Conservation (phyloP, 768 basidiomycete species). For the Mycena rosella region DNA sequence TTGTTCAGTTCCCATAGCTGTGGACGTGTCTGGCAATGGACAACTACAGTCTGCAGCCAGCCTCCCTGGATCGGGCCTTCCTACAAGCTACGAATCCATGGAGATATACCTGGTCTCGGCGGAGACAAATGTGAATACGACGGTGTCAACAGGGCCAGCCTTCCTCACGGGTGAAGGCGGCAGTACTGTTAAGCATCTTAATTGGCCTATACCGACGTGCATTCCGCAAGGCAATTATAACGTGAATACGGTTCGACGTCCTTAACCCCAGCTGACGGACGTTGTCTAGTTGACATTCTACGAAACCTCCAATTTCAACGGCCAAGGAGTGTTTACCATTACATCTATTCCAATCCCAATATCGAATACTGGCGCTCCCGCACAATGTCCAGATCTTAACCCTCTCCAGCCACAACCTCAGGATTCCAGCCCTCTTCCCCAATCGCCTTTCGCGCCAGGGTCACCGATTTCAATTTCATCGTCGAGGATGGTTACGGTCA, state of each 20-base stretch:
- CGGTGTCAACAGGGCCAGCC: conserved; percentile 45
- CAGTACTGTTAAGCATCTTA: conserved; percentile 51
- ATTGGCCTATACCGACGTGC: conserved; percentile 54
- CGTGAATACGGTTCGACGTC: conserved; percentile 39
- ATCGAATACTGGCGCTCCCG: conserved; percentile 43
- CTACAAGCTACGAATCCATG: conserved; percentile 48
- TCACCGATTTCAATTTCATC: conserved; percentile 1
- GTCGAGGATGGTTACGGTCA: conserved; percentile 17
- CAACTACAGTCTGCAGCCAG: conserved; percentile 47
- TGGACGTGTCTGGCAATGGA: conserved; percentile 53
- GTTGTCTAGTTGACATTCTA: conserved; percentile 53
- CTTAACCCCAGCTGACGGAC: conserved; percentile 10
- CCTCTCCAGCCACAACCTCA: conserved; percentile 46
- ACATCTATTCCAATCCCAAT: conserved; percentile 50
- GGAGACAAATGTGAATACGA: conserved; percentile 46
- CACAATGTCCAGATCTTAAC: conserved; percentile 37
- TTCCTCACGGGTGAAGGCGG: conserved; percentile 50
- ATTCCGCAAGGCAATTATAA: conserved; percentile 52
- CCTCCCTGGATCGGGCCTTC: conserved; percentile 43
- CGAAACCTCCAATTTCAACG: conserved; percentile 47
- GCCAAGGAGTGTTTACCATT: conserved; percentile 48
- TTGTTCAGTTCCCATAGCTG: conserved; percentile 26
- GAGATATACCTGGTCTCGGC: conserved; percentile 55
- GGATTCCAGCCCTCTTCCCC: conserved; percentile 42
- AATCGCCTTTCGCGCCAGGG: conserved; percentile 41